A percentile compares a stretch with the other conserved stretches of the same genome.
Conservation (phyloP, 2,329 filamentous ascomycete species). For the Fusarium redolens region DNA sequence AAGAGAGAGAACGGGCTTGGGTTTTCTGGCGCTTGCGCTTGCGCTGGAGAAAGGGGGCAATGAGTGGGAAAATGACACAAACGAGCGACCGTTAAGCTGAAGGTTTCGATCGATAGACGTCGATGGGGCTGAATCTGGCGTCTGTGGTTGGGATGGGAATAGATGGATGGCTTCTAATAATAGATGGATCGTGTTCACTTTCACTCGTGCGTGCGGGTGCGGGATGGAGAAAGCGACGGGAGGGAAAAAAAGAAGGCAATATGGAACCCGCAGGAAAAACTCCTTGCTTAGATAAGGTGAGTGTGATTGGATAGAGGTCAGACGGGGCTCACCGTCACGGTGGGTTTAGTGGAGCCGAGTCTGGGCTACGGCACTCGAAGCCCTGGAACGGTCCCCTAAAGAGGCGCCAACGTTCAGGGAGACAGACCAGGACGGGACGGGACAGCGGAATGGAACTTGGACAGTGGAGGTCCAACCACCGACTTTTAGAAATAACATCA, state of each 20-base stretch:
- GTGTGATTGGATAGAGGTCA: background rate
- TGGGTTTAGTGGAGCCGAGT: conserved; percentile 6
- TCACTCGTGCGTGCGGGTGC: conserved; percentile 38
- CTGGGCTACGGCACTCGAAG: conserved; percentile 22
- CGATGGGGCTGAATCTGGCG: conserved; percentile 48
- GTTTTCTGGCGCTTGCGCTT: conserved; percentile 23
- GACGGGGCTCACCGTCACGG: conserved; percentile 20
- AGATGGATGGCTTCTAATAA: conserved; percentile 47
- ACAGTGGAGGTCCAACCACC: conserved; percentile 28
- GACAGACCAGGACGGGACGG: conserved; percentile 5
- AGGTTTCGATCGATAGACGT: conserved; percentile 34
- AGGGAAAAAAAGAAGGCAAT: conserved; percentile 43
- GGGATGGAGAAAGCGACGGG: conserved; percentile 37
- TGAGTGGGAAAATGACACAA: background rate
- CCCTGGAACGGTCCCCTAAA: conserved; percentile 27
- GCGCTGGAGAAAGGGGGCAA: conserved; percentile 8
- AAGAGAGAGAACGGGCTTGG: background rate
- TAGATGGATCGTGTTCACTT: conserved; percentile 49
- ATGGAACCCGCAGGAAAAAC: conserved; percentile 34
- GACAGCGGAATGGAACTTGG: background rate
- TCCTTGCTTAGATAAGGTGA: conserved; percentile 35
- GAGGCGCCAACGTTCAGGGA: conserved; percentile 22
- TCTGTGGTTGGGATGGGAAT: conserved; percentile 38
- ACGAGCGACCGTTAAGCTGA: conserved; percentile 16
- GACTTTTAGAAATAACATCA: conserved; percentile 21